These are phyloP conservation scores for Agapanthus africanus DNA, from an alignment of 106 monocot species.

Conservation along the genomic window DNA sequence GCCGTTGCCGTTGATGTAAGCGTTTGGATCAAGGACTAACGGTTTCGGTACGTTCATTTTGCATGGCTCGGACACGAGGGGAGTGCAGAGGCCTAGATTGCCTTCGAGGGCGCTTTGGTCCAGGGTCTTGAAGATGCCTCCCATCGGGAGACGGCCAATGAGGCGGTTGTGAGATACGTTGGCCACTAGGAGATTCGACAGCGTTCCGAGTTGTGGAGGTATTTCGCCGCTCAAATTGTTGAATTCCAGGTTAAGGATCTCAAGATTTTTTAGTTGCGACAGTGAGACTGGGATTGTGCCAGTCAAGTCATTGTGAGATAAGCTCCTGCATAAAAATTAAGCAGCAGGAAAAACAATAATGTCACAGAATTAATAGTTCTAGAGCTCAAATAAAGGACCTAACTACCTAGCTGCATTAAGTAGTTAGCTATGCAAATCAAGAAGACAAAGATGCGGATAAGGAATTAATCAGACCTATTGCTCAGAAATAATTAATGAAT, in stretches of 20 bases:
- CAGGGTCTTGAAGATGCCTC: constrained; percentile 58
- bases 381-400: too few relatives aligned
- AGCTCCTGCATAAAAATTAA: constrained; percentile 26
- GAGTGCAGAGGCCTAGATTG: constrained; percentile 56
- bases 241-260: constrained; percentile 80
- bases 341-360: too few relatives aligned
- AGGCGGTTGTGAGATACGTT: constrained; percentile 85
- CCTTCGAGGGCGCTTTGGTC: constrained; percentile 28
- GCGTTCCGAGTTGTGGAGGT: constrained; percentile 52
- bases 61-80: constrained; percentile 44
- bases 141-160: constrained; percentile 65
- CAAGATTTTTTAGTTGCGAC: constrained; percentile 52
- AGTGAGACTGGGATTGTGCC: constrained; percentile 16
- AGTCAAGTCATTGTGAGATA: constrained; percentile 20
- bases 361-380: too few relatives aligned
- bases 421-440: too few relatives aligned
- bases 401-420: too few relatives aligned
- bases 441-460: too few relatives aligned
- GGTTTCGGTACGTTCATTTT: constrained; percentile 49
- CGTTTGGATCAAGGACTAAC: constrained; percentile 50
- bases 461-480: too few relatives aligned
- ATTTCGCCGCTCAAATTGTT: constrained; percentile 78
- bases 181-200: constrained; percentile 17
- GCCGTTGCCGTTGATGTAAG: constrained; percentile 12
- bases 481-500: too few relatives aligned